Evolutionary conservation across 208 protist genomes (phyloP).

Genomic region (Trypanosoma rangeli): DNA sequence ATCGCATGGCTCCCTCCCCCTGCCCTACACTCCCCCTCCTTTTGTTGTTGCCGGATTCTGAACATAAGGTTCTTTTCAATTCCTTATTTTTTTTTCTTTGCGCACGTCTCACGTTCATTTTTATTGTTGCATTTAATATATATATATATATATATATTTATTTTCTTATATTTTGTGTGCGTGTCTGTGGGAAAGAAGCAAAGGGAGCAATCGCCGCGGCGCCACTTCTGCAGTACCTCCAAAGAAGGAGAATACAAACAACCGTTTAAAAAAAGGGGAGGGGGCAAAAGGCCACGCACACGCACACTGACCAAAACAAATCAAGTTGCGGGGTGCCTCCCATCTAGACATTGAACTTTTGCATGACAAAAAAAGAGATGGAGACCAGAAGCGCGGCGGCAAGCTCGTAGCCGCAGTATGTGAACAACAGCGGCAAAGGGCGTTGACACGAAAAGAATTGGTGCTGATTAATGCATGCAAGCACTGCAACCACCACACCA

Average conservation of each 20-base stretch:
- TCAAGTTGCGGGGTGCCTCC: background rate
- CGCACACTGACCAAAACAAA: conserved; percentile 5
- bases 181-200: background rate
- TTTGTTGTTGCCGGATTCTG: background rate
- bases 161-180: background rate
- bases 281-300: conserved; percentile 8
- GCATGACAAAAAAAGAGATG: conserved; percentile 63
- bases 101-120: background rate
- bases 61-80: background rate
- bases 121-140: background rate
- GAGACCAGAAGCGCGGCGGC: conserved; percentile 57
- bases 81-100: background rate
- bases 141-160: background rate
- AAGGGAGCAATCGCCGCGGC: background rate
- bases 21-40: background rate
- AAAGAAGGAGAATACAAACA: background rate
- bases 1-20: background rate
- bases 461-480: conserved; percentile 58
- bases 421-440: conserved; percentile 72
- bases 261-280: background rate
- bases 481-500: conserved; percentile 45
- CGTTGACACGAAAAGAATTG: conserved; percentile 74
- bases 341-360: conserved; percentile 40
- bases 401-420: conserved; percentile 73
- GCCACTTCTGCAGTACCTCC: background rate